Conservation (phyloP, 1,284 basidiomycete genomes). For the Puccinia novopanici region DNA sequence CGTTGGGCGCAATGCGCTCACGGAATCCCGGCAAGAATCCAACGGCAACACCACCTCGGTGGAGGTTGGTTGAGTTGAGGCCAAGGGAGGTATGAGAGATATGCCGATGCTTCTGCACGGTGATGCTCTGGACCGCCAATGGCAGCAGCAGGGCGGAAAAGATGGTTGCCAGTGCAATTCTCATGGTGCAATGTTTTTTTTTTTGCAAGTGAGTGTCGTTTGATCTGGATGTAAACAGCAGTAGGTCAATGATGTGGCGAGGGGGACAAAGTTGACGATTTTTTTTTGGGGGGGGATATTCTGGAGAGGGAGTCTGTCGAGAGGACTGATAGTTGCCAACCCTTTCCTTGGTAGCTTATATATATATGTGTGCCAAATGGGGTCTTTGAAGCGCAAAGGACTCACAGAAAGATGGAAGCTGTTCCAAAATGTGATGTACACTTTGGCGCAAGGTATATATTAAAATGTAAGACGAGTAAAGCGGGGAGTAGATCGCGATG, state of each 20-base stretch:
- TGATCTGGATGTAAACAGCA: not conserved
- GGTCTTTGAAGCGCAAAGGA: not conserved
- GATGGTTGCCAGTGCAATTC: not conserved
- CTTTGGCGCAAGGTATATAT: slow-evolving; percentile 8
- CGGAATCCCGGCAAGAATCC: slow-evolving; percentile 44
- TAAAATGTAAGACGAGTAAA: slow-evolving; percentile 4
- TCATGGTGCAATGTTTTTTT: slow-evolving; percentile 28
- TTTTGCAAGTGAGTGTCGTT: too few species aligned
- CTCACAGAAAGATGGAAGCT: not conserved
- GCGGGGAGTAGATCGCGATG: not conserved
- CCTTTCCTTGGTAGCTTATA: not conserved
- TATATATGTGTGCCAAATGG: not conserved
- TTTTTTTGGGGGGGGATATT: not conserved
- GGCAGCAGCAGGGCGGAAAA: slow-evolving; percentile 10
- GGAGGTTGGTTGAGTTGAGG: slow-evolving; percentile 30
- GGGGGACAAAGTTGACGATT: not conserved
- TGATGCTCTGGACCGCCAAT: not conserved
- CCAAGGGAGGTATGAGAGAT: slow-evolving; percentile 24
- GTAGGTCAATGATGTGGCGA: not conserved
- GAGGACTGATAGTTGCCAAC: not conserved
- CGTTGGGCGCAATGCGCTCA: slow-evolving; percentile 40
- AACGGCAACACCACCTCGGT: slow-evolving; percentile 33
- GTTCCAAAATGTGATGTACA: slow-evolving; percentile 16
- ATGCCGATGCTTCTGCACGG: not conserved
- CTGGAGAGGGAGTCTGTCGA: not conserved